Percentiles rank a stretch among this genome's conserved stretches.
Conservation (phyloP, 106 monocot genomes). For the Dendrobium catenatum region DNA sequence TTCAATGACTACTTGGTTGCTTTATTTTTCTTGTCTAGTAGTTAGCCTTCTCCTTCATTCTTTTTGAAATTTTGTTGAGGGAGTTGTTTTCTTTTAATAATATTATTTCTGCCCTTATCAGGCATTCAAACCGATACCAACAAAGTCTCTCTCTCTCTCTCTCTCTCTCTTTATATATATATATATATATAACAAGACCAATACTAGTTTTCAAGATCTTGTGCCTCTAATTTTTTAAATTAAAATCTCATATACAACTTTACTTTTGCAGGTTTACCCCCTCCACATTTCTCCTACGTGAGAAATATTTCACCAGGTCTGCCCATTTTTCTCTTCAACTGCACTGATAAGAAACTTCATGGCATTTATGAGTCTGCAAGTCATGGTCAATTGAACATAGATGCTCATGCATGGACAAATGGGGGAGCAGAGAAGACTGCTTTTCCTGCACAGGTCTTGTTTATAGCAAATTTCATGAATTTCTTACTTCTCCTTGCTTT, state of each 20-base stretch:
- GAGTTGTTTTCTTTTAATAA: too few species aligned
- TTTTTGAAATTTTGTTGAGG: too few species aligned
- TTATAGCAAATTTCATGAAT: background rate
- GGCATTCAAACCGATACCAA: background rate
- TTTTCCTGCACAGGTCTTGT: slow-evolving; percentile 64
- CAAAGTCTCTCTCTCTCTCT: background rate
- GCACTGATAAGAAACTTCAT: slow-evolving; percentile 50
- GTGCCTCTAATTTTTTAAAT: background rate
- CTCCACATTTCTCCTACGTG: slow-evolving; percentile 42
- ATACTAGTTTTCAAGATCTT: background rate
- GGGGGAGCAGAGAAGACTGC: slow-evolving; percentile 36
- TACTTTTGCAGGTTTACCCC: slow-evolving; percentile 43
- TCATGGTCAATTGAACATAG: slow-evolving; percentile 35
- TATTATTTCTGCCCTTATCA: too few species aligned
- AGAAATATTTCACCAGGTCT: slow-evolving; percentile 49
- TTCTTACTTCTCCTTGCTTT: background rate
- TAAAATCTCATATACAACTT: background rate
- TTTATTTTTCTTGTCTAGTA: too few species aligned
- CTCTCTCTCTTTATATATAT: background rate
- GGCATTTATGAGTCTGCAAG: slow-evolving; percentile 74
- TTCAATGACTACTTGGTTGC: too few species aligned
- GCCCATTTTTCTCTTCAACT: slow-evolving; percentile 69
- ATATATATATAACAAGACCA: background rate
- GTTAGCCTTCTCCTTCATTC: too few species aligned
- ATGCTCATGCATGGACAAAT: slow-evolving; percentile 62